A percentile compares a stretch with the other conserved stretches of the same genome.
These are phyloP conservation scores for Astrothelium macrocarpum DNA, from an alignment of 495 filamentous ascomycete genomes.

Conservation along the genomic window DNA sequence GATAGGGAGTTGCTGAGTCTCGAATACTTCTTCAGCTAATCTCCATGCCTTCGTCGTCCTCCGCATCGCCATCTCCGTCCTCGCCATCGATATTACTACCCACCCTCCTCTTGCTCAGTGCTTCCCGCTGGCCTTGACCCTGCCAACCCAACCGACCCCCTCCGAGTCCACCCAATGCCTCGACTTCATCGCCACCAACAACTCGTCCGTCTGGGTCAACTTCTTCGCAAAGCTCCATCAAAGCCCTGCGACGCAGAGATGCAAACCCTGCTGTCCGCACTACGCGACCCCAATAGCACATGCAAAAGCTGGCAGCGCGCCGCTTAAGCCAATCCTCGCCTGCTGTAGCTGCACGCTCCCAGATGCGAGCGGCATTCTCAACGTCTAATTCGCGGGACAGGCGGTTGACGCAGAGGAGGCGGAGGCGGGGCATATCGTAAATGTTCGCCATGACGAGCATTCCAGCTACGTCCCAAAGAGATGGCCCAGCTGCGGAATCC, in stretches of 20 bases:
- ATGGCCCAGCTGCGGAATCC: slow-evolving; percentile 47
- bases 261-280: slow-evolving; percentile 83
- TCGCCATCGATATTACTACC: slow-evolving; percentile 47
- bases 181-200: slow-evolving; percentile 71
- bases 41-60: slow-evolving; percentile 49
- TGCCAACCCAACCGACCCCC: slow-evolving; percentile 50
- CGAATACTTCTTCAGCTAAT: slow-evolving; percentile 45
- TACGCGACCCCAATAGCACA: slow-evolving; percentile 89
- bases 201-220: slow-evolving; percentile 85
- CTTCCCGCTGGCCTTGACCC: slow-evolving; percentile 38
- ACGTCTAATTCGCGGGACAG: slow-evolving; percentile 84
- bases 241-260: slow-evolving; percentile 59
- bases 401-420: slow-evolving; percentile 78
- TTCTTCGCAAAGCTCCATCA: slow-evolving; percentile 87
- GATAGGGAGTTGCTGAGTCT: too few species aligned
- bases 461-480: slow-evolving; percentile 81
- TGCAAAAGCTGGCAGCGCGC: slow-evolving; percentile 76
- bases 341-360: slow-evolving; percentile 84
- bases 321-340: slow-evolving; percentile 87
- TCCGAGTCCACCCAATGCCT: slow-evolving; percentile 62
- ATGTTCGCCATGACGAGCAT: slow-evolving; percentile 95
- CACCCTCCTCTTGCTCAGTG: slow-evolving; percentile 40
- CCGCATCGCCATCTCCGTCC: slow-evolving; percentile 53
- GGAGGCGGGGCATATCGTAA: slow-evolving; percentile 89
- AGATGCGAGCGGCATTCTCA: slow-evolving; percentile 87